Conservation (phyloP, 805 yeast species). For the Zygoascus flipseniorum region DNA sequence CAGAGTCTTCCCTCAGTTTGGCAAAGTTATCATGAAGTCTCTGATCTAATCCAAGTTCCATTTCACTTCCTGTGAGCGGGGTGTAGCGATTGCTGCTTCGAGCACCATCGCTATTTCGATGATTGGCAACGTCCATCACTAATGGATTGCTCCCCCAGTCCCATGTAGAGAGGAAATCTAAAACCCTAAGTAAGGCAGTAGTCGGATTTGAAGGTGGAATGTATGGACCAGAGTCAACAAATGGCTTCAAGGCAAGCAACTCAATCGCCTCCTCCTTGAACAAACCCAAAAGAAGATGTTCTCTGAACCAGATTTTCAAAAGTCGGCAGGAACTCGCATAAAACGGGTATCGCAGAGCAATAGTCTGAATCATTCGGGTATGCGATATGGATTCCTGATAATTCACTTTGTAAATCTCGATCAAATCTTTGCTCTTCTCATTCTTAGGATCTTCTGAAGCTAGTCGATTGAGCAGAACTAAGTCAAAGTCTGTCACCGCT, state of each 20-base stretch:
- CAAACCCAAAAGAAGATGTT: slow-evolving; percentile 66
- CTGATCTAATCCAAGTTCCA: slow-evolving; percentile 55
- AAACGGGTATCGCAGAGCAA: slow-evolving; percentile 62
- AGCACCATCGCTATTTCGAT: background rate
- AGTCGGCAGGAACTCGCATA: slow-evolving; percentile 75
- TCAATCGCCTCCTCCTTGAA: slow-evolving; percentile 75
- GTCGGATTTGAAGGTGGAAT: slow-evolving; percentile 69
- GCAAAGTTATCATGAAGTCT: slow-evolving; percentile 54
- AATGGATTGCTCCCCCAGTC: slow-evolving; percentile 90
- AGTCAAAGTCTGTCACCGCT: slow-evolving; percentile 79
- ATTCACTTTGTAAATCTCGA: slow-evolving; percentile 36
- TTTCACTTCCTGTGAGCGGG: slow-evolving; percentile 26
- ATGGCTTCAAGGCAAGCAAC: slow-evolving; percentile 71
- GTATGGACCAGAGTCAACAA: slow-evolving; percentile 84
- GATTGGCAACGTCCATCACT: slow-evolving; percentile 45
- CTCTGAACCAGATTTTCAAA: slow-evolving; percentile 83
- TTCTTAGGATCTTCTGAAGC: slow-evolving; percentile 31
- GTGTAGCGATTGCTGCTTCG: background rate
- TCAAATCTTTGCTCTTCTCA: slow-evolving; percentile 35
- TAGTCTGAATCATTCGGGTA: slow-evolving; percentile 64
- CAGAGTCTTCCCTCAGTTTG: slow-evolving; percentile 56
- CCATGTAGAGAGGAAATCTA: slow-evolving; percentile 72
- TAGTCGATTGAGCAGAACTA: slow-evolving; percentile 46
- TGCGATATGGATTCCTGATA: slow-evolving; percentile 69
- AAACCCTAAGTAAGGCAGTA: slow-evolving; percentile 69